phyloP scores from a whole-genome alignment of 495 filamentous ascomycete species.

The Tuber microsphaerosporum region DNA sequence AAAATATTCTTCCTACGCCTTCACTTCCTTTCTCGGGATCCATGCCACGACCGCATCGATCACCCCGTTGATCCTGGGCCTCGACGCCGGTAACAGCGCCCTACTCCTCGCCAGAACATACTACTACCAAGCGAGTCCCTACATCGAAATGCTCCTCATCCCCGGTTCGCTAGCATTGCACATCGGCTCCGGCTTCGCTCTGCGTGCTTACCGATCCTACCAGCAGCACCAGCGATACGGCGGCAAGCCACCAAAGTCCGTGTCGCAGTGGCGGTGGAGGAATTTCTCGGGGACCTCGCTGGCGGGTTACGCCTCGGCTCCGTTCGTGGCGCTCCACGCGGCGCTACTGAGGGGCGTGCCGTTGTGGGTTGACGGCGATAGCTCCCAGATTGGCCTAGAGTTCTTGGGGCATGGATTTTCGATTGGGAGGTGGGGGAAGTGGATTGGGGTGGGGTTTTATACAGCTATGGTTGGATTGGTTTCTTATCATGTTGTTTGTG shows the following conservation, averaged over 20 bases:
- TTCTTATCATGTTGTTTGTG: constrained; percentile 75
- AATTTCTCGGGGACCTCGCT: constrained; percentile 53
- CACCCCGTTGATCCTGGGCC: constrained; percentile 57
- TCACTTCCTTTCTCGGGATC: constrained; percentile 66
- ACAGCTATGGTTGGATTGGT: constrained; percentile 59
- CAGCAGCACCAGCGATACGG: constrained; percentile 65
- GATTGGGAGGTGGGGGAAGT: constrained; percentile 52
- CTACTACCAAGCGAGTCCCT: constrained; percentile 65
- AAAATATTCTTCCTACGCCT: constrained; percentile 79
- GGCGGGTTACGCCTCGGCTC: constrained; percentile 61
- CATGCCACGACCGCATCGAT: constrained; percentile 77
- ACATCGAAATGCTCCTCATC: constrained; percentile 58
- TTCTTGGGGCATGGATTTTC: constrained; percentile 84
- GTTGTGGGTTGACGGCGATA: constrained; percentile 68
- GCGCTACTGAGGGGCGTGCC: constrained; percentile 67
- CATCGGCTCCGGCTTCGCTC: constrained; percentile 59
- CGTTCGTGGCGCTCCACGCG: constrained; percentile 60
- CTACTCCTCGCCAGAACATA: constrained; percentile 62
- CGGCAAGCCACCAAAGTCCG: constrained; percentile 45
- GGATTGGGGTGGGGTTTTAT: constrained; percentile 58
- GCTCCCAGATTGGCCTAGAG: constrained; percentile 67
- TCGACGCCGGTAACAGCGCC: constrained; percentile 54
- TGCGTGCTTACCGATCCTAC: constrained; percentile 65
- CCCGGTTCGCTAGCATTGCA: constrained; percentile 54
- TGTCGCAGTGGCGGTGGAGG: constrained; percentile 58